Base-by-base conservation (phyloP, 768 basidiomycete genomes). In the Agaricus sinodeliciosus region DNA sequence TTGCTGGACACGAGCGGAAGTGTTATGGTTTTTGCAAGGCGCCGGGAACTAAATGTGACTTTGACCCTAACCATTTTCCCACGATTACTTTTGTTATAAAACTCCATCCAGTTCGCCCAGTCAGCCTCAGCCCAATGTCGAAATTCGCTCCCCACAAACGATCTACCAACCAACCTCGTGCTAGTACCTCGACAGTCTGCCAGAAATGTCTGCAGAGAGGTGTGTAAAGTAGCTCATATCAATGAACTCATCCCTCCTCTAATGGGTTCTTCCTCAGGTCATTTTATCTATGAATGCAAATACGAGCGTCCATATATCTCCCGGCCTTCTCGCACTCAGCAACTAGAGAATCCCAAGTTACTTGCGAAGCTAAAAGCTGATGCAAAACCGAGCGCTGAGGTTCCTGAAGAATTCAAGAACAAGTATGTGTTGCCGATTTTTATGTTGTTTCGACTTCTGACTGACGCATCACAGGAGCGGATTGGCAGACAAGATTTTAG, bases 271-370 rank as follows among this genome's bases (percentile, higher is more conserved):
- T 27, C 1, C 51, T 35, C 62, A 84, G 94, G 93, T 0, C 94
- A 96, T 67, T 94, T 85, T 65, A 96, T 84, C 11, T 97, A 85
- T 63, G 81, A 96, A 70, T 97, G 94, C 78, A 91, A 90, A 68
- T 76, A 77, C 15, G 60, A 78, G 18, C 77, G 87, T 2, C 89
- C 91, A 22, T 97, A 96, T 65, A 74, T 91, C 37, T 81, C 90
- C 9, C 78, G 94, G n/a, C 94, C 94, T 2, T 93, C 91, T 34
- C 80, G 93, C 39, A 90, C 90, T 1, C 80, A 93, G 60, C 82
- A 85, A 66, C 78, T 97, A 13, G 87, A 92, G 60, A 89, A 90
- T 51, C 91, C 91, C 3, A 73, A 69, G 19, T 45, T 81, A 2
- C 69, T 86, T 7, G 77, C 82, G 3, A 89, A 89, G 66, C 66